These are phyloP conservation scores for Adiantum capillusveneris DNA, from an alignment of 75 land plant species.

Conservation along the genomic window DNA sequence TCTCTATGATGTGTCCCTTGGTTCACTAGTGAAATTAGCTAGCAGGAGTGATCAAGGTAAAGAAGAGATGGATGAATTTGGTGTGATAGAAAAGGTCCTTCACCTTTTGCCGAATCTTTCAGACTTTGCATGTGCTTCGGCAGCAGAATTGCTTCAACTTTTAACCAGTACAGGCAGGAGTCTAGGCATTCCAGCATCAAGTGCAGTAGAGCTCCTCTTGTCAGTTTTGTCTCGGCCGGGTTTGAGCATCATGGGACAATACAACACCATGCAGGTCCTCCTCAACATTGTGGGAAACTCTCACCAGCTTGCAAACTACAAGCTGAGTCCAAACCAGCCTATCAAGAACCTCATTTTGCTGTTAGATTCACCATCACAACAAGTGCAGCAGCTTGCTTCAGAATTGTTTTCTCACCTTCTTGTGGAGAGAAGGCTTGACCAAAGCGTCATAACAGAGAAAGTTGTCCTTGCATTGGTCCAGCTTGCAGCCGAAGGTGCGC, in stretches of 20 bases:
- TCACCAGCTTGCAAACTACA: not conserved
- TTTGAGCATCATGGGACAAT: slow-evolving; percentile 18
- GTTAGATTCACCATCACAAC: slow-evolving; percentile 6
- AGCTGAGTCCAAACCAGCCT: slow-evolving; percentile 3
- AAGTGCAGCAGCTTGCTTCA: slow-evolving; percentile 9
- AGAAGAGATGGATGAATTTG: slow-evolving; percentile 42
- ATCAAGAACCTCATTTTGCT: slow-evolving; percentile 1
- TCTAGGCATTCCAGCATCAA: slow-evolving; percentile 25
- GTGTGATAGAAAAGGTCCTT: slow-evolving; percentile 34
- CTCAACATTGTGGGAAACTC: slow-evolving; percentile 5
- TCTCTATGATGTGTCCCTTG: slow-evolving; percentile 31
- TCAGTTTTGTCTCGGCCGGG: slow-evolving; percentile 27
- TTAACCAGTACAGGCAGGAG: slow-evolving; percentile 38
- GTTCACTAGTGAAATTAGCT: slow-evolving; percentile 38
- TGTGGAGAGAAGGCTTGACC: slow-evolving; percentile 3
- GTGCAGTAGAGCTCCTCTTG: slow-evolving; percentile 35
- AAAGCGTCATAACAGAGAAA: not conserved
- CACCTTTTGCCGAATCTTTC: slow-evolving; percentile 24
- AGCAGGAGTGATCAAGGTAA: slow-evolving; percentile 30
- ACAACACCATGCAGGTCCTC: slow-evolving; percentile 9
- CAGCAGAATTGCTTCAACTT: slow-evolving; percentile 32
- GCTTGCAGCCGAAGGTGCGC: not conserved
- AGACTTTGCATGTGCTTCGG: slow-evolving; percentile 33
- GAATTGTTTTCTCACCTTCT: slow-evolving; percentile 13
- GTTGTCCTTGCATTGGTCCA: slow-evolving; percentile 4